Evolutionary conservation across 2,329 filamentous ascomycete species (phyloP), one percentile per base, ranked within the genome.

Genomic region (Helotiales sp.): DNA sequence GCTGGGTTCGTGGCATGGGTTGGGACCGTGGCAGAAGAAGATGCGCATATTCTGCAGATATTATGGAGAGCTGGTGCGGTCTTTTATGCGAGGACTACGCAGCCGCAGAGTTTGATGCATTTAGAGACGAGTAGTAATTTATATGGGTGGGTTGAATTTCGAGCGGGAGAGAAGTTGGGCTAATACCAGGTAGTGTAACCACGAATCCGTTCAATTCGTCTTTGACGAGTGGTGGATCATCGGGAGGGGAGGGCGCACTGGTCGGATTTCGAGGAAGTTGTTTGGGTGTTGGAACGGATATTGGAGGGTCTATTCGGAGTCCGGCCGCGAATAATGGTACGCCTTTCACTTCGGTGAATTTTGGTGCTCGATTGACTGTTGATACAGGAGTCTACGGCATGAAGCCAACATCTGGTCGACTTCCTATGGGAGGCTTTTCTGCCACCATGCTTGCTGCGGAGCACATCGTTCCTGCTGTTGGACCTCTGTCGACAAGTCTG

Each of bases 161-260:
- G 1, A 45, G 24, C n/a, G 7, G 32, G n/a, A 55, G 24, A 13
- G 28, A 55, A 17, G n/a, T 8, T 62, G 10, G 55, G 34, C 15
- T 24, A 15, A 50, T 37, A 30, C 32, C 24, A 22, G 47, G 34
- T 54, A 84, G 84, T 2, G 77, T 80, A 0, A 88, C 86, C 0
- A 79, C 82, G 10, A 87, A 87, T 70, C 85, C 86, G 0, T 81
- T 80, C 73, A 87, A 88, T 72, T 79, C 77, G 1, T 79, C 77
- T 1, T 74, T 87, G 26, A 84, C 84, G 0, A 73, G 80, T 20
- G 86, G 86, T 6, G 86, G 86, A 1, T 84, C 82, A 3, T 85
- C 83, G 6, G 86, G 86, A 49, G 86, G 86, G 52, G 86, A 88
- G 76, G 85, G 85, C 1, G 85, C 86, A 0, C 75, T 88, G 2